Evolutionary conservation across 306 rosid species (phyloP).

Genomic region (Psophocarpus tetragonolobus): DNA sequence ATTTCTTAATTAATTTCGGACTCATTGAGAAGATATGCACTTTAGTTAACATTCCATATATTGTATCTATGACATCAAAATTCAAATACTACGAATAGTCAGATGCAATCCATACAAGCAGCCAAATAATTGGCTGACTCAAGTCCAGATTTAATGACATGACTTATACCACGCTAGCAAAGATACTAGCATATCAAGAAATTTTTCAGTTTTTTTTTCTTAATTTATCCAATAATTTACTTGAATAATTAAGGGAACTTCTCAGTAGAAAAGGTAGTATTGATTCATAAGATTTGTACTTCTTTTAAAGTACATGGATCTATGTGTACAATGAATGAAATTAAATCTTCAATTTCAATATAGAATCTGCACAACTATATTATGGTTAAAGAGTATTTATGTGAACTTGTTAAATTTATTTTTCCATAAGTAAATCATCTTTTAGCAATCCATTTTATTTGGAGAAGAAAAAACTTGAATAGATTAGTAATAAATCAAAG

Average conservation of each 20-base stretch:
- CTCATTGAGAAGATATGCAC: not conserved
- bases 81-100: constrained; percentile 8
- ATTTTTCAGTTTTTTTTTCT: not conserved
- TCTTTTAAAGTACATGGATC: constrained; percentile 1
- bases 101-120: constrained; percentile 9
- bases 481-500: not conserved
- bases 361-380: constrained; percentile 4
- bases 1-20: constrained; percentile 22
- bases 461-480: not conserved
- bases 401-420: not conserved
- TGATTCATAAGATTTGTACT: constrained; percentile 2
- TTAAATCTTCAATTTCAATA: constrained; percentile 8
- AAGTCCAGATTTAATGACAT: constrained; percentile 1
- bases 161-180: constrained; percentile 3
- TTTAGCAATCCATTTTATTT: constrained; percentile 4
- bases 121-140: constrained; percentile 8
- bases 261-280: not conserved
- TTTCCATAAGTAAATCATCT: not conserved
- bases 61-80: not conserved
- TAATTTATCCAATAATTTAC: constrained; percentile 5
- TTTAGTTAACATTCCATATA: constrained; percentile 23
- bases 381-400: constrained; percentile 16
- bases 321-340: constrained; percentile 19
- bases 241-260: constrained; percentile 7
- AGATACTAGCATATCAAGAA: not conserved